Conservation (phyloP, 495 filamentous ascomycete species). For the Entonaema liquescens region DNA sequence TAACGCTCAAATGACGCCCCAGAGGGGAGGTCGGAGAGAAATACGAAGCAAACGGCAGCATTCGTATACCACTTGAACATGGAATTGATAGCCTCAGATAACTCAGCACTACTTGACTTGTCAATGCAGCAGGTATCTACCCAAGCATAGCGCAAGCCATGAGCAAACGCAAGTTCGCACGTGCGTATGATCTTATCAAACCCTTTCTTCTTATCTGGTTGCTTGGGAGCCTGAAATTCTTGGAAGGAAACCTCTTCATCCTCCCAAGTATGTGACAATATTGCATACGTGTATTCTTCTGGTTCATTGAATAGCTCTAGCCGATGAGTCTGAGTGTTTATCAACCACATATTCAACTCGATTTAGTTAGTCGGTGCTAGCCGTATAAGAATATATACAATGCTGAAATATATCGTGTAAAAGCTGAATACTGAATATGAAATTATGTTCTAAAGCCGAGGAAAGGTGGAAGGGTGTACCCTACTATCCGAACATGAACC, state of each 20-base stretch:
- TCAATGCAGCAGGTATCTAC: conserved; percentile 56
- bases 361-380: background rate
- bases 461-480: background rate
- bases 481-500: background rate
- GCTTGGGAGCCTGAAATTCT: conserved; percentile 17
- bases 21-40: conserved; percentile 47
- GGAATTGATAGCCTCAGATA: conserved; percentile 56
- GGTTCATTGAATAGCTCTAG: background rate
- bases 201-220: conserved; percentile 1
- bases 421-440: no score
- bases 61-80: conserved; percentile 54
- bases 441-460: background rate
- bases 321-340: background rate
- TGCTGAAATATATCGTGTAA: no score
- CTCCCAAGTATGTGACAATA: conserved; percentile 57
- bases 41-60: conserved; percentile 52
- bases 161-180: conserved; percentile 22
- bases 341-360: conserved; percentile 4
- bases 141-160: conserved; percentile 40
- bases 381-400: no score
- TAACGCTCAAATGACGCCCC: conserved; percentile 6
- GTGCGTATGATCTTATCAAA: conserved; percentile 33
- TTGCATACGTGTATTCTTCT: conserved; percentile 47
- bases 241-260: conserved; percentile 49
- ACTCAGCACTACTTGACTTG: conserved; percentile 55